These are phyloP conservation scores for Uronychia binucleata DNA, from an alignment of 73 alveolate species.

Conservation along the genomic window DNA sequence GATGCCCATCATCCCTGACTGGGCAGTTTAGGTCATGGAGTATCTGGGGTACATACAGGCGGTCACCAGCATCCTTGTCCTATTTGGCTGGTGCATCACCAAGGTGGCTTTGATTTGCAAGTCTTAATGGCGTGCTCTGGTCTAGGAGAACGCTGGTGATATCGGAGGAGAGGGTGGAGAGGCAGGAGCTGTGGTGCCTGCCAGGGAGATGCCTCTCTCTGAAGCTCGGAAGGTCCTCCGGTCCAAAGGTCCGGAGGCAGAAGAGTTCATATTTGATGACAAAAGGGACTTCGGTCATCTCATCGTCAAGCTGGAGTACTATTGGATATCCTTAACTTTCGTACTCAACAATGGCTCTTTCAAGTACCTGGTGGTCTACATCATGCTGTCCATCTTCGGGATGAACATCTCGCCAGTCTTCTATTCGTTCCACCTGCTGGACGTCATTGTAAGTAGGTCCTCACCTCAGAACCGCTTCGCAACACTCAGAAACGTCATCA, in stretches of 20 bases:
- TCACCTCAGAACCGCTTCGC: slow-evolving; percentile 20
- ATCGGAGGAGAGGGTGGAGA: slow-evolving; percentile 11
- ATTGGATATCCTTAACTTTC: slow-evolving; percentile 55
- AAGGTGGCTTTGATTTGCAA: slow-evolving; percentile 11
- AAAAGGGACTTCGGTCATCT: slow-evolving; percentile 53
- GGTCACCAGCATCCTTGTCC: neutral
- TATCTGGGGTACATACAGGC: neutral
- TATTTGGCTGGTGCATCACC: slow-evolving; percentile 7
- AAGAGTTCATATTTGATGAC: slow-evolving; percentile 44
- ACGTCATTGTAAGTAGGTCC: slow-evolving; percentile 62
- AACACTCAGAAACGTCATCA: slow-evolving; percentile 88
- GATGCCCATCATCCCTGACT: slow-evolving; percentile 5
- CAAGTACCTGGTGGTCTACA: slow-evolving; percentile 69
- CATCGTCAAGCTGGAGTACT: slow-evolving; percentile 50
- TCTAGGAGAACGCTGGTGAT: slow-evolving; percentile 18
- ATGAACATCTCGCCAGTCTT: slow-evolving; percentile 78
- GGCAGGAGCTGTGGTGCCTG: slow-evolving; percentile 15
- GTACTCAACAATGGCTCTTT: slow-evolving; percentile 41
- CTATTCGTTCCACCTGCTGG: slow-evolving; percentile 90
- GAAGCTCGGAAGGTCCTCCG: slow-evolving; percentile 47
- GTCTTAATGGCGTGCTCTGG: slow-evolving; percentile 25
- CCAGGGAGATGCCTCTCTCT: slow-evolving; percentile 32
- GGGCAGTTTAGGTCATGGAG: neutral
- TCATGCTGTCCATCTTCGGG: slow-evolving; percentile 89
- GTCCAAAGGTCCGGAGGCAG: slow-evolving; percentile 61